These are phyloP conservation scores for Atalantia buxifolia DNA, from an alignment of 345 rosid species.

Conservation along the genomic window DNA sequence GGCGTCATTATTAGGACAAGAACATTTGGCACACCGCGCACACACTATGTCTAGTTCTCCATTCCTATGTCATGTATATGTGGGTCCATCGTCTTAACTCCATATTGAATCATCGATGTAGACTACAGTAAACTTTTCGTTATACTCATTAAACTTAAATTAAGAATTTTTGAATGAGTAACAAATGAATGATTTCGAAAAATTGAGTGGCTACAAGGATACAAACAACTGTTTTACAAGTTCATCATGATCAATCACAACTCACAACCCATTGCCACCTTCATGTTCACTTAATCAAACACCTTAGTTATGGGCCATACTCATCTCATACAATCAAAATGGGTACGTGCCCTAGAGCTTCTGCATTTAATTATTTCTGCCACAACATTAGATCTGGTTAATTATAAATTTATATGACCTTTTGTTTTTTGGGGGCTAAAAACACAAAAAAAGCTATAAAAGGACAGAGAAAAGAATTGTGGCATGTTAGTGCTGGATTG, in stretches of 20 bases:
- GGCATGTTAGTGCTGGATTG: background rate
- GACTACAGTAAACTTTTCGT: too few species aligned
- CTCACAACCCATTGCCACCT: background rate
- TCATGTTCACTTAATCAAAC: background rate
- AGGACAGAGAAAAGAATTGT: background rate
- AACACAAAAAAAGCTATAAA: too few species aligned
- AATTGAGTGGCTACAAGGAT: background rate
- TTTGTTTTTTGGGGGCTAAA: background rate
- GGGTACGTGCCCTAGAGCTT: background rate
- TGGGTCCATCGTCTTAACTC: background rate
- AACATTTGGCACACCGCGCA: constrained; percentile 10
- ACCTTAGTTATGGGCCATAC: constrained; percentile 7
- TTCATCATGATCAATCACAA: background rate
- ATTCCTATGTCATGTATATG: background rate
- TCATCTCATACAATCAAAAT: background rate
- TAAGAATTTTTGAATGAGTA: too few species aligned
- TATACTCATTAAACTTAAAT: too few species aligned
- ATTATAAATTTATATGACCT: background rate
- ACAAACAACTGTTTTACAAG: background rate
- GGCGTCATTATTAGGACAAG: constrained; percentile 15
- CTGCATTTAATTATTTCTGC: background rate
- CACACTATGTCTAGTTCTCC: constrained; percentile 11
- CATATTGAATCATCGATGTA: too few species aligned
- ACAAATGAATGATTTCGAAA: background rate
- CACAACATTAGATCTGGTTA: background rate